A percentile compares a stretch with the other conserved stretches of the same genome.
Evolutionary conservation across 129 eudicot genomes (phyloP).

Genomic region (Solidago caesia): DNA sequence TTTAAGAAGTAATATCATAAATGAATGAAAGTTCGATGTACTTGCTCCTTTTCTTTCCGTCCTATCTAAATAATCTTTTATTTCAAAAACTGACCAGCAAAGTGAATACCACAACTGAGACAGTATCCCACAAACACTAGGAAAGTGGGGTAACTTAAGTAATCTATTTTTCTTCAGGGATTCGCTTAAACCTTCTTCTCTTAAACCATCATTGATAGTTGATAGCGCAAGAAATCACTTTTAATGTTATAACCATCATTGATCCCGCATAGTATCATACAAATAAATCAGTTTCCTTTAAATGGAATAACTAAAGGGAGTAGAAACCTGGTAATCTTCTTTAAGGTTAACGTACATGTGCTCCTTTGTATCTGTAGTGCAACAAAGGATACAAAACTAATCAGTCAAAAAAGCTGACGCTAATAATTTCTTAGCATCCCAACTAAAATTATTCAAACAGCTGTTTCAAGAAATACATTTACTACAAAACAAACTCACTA

Average conservation of each 20-base stretch:
- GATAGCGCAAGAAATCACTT: constrained; percentile 85
- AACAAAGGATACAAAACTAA: no score
- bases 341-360: no score
- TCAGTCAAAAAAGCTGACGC: no score
- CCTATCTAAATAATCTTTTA: constrained; percentile 91
- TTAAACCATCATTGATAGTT: constrained; percentile 88
- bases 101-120: constrained; percentile 95
- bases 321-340: no score
- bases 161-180: constrained; percentile 82
- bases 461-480: no score
- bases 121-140: constrained; percentile 78
- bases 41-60: constrained; percentile 82
- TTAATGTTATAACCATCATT: constrained; percentile 87
- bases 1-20: no score
- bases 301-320: no score
- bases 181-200: constrained; percentile 72
- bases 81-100: constrained; percentile 95
- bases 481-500: no score
- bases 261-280: constrained; percentile 52
- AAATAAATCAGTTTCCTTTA: not conserved
- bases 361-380: no score
- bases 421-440: no score
- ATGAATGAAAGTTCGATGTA: not conserved
- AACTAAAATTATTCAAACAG: no score
- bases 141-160: constrained; percentile 69